A percentile compares a stretch with the other conserved stretches of the same genome.
Conservation (phyloP, 768 basidiomycete genomes). For the Pisolithus sp. region DNA sequence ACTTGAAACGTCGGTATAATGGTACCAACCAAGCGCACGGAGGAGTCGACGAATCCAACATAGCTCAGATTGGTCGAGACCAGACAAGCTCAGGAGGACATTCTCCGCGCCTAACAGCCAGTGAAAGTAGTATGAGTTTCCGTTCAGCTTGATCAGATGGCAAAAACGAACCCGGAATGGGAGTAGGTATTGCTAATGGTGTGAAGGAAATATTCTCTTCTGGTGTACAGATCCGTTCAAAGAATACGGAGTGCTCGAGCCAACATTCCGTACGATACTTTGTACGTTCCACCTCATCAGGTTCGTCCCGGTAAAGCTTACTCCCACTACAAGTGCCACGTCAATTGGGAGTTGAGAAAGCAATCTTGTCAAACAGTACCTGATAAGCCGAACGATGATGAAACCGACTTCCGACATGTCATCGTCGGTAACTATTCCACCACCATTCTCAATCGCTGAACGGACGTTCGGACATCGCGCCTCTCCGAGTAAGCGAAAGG, state of each 20-base stretch:
- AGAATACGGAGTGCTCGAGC: slow-evolving; percentile 81
- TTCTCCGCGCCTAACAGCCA: slow-evolving; percentile 44
- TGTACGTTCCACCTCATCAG: slow-evolving; percentile 35
- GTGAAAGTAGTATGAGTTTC: not conserved
- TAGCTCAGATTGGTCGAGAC: slow-evolving; percentile 63
- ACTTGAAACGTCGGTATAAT: not conserved
- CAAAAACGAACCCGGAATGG: slow-evolving; percentile 46
- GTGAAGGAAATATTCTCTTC: slow-evolving; percentile 66
- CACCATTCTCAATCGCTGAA: slow-evolving; percentile 57
- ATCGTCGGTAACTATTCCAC: slow-evolving; percentile 36
- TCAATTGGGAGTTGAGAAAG: slow-evolving; percentile 5
- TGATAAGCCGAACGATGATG: slow-evolving; percentile 66
- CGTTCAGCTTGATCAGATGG: not conserved
- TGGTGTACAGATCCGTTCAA: slow-evolving; percentile 60
- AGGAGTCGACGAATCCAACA: slow-evolving; percentile 62
- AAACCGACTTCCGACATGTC: slow-evolving; percentile 54
- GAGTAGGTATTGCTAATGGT: slow-evolving; percentile 54
- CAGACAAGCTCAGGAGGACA: slow-evolving; percentile 64
- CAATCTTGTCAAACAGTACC: slow-evolving; percentile 38
- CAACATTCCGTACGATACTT: slow-evolving; percentile 90
- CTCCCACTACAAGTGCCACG: slow-evolving; percentile 47
- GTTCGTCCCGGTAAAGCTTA: slow-evolving; percentile 55
- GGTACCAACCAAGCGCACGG: slow-evolving; percentile 54
- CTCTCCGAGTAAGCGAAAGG: slow-evolving; percentile 60
- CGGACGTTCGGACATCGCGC: slow-evolving; percentile 53